A percentile compares a stretch with the other conserved stretches of the same genome.
phyloP scores from a whole-genome alignment of 768 basidiomycete genomes.

The Pisolithus microcarpus region DNA sequence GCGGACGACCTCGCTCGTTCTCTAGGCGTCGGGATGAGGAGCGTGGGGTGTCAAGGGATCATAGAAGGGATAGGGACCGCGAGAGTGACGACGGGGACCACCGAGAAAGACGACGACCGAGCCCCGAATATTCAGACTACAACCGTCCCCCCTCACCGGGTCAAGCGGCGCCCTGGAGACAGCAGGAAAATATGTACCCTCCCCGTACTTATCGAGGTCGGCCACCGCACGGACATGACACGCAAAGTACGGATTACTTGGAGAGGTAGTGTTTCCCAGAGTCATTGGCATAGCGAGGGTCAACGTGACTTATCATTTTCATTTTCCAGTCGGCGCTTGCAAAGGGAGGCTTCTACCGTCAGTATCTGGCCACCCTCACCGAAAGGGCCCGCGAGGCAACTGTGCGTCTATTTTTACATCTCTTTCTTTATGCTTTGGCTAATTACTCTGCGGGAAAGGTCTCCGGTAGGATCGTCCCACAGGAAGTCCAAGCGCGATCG shows the following conservation, averaged over 20 bases:
- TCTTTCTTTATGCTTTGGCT: background rate
- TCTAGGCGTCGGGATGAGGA: background rate
- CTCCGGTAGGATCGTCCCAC: slow-evolving; percentile 44
- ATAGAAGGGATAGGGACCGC: slow-evolving; percentile 17
- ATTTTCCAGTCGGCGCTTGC: slow-evolving; percentile 53
- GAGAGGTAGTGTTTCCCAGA: slow-evolving; percentile 44
- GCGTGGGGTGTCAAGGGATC: slow-evolving; percentile 4
- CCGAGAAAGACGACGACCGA: slow-evolving; percentile 34
- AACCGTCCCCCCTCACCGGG: slow-evolving; percentile 35
- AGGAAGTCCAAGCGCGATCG: slow-evolving; percentile 57
- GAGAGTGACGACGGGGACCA: slow-evolving; percentile 16
- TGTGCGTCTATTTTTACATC: slow-evolving; percentile 35
- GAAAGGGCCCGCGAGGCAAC: slow-evolving; percentile 49
- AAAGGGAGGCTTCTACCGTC: slow-evolving; percentile 50
- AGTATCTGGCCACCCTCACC: slow-evolving; percentile 84
- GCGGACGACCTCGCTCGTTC: background rate
- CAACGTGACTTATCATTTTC: background rate
- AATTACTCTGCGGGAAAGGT: slow-evolving; percentile 33
- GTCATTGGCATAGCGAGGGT: background rate
- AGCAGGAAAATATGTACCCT: slow-evolving; percentile 50
- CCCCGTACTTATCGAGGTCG: slow-evolving; percentile 26
- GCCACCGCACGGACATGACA: slow-evolving; percentile 24
- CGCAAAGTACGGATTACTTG: slow-evolving; percentile 42
- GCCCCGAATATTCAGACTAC: slow-evolving; percentile 60
- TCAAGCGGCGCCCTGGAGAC: slow-evolving; percentile 33